These are phyloP conservation scores for Cyphellophora attinorum DNA, from an alignment of 2,329 filamentous ascomycete genomes.

Conservation along the genomic window DNA sequence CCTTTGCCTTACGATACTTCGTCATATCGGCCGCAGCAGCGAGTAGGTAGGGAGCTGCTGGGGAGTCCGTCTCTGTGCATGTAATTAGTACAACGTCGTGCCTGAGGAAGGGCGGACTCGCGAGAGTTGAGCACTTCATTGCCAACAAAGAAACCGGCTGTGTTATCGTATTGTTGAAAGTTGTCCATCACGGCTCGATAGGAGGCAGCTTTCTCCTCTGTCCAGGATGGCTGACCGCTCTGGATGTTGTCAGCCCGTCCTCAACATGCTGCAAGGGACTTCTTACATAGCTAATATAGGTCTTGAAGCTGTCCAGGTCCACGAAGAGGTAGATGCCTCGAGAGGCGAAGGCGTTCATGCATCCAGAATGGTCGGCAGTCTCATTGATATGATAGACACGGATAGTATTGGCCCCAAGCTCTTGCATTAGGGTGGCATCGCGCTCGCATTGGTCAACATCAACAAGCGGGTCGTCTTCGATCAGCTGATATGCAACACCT, in stretches of 20 bases:
- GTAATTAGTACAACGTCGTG: constrained; percentile 1
- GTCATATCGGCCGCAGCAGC: constrained; percentile 75
- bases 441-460: constrained; percentile 65
- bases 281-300: constrained; percentile 32
- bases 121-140: constrained; percentile 68
- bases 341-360: constrained; percentile 71
- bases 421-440: constrained; percentile 69
- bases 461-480: constrained; percentile 64
- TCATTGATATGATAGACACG: constrained; percentile 83
- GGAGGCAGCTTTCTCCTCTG: constrained; percentile 55
- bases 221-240: constrained; percentile 59
- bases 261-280: too few species aligned
- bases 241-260: constrained; percentile 5
- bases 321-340: constrained; percentile 77
- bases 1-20: constrained; percentile 63
- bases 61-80: constrained; percentile 36
- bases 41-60: constrained; percentile 72
- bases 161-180: constrained; percentile 69
- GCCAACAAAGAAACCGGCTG: constrained; percentile 75
- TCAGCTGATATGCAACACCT: constrained; percentile 65
- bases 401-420: constrained; percentile 71
- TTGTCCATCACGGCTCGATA: constrained; percentile 67
- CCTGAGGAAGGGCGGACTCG: constrained; percentile 13
- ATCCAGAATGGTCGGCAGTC: constrained; percentile 59
- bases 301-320: constrained; percentile 55